Percentiles rank a stretch among this genome's conserved stretches.
phyloP scores from a whole-genome alignment of 179 eudicot genomes.

The Spergularia azorica region DNA sequence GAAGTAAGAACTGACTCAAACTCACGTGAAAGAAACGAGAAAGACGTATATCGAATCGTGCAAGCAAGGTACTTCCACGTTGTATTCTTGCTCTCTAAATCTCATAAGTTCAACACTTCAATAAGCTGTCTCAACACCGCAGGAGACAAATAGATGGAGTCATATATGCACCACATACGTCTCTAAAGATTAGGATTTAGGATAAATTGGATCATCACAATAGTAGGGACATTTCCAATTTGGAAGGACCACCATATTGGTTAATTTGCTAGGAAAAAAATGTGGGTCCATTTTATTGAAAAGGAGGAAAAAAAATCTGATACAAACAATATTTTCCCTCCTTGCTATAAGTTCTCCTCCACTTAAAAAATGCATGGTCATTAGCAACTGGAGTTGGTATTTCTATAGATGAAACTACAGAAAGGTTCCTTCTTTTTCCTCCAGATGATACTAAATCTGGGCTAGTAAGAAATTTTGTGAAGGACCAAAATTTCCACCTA shows the following conservation, averaged over 20 bases:
- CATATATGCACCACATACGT: constrained; percentile 28
- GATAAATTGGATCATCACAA: neutral
- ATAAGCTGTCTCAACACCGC: constrained; percentile 4
- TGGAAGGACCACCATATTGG: constrained; percentile 29
- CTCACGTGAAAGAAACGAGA: constrained; percentile 22
- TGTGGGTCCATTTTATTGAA: constrained; percentile 26
- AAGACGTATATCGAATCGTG: constrained; percentile 32
- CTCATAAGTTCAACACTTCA: neutral
- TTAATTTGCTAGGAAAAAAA: constrained; percentile 7
- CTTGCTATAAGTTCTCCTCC: constrained; percentile 39
- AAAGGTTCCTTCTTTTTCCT: constrained; percentile 10
- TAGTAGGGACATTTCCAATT: constrained; percentile 6
- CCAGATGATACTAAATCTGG: constrained; percentile 17
- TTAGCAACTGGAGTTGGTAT: constrained; percentile 11
- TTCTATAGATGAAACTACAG: constrained; percentile 10
- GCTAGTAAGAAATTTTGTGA: too few species aligned
- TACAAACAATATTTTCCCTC: neutral
- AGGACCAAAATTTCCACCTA: constrained; percentile 36
- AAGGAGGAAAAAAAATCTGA: constrained; percentile 11
- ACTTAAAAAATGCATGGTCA: constrained; percentile 52
- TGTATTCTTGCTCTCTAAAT: constrained; percentile 18
- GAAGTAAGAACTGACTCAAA: constrained; percentile 13
- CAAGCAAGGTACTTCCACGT: constrained; percentile 37
- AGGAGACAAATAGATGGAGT: constrained; percentile 7
- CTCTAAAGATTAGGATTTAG: constrained; percentile 16